Conservation (phyloP, 192 early-diverging fungal species). For the Spizellomyces punctatus region DNA sequence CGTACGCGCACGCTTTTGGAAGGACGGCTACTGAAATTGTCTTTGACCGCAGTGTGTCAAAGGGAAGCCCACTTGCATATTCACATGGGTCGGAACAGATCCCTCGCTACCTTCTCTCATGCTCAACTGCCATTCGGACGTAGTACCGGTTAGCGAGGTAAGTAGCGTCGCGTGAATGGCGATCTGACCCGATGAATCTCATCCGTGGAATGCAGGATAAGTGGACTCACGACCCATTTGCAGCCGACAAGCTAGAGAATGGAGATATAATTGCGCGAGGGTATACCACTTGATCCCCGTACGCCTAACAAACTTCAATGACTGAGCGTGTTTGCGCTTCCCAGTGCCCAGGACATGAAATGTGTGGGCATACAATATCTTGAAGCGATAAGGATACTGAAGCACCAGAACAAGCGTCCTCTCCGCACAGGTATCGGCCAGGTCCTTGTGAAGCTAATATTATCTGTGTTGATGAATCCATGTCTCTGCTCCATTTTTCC, state of each 20-base stretch:
- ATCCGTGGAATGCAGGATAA: constrained; percentile 37
- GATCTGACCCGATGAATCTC: background rate
- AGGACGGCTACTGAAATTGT: too few species aligned
- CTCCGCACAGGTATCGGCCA: constrained; percentile 16
- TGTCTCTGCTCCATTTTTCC: background rate
- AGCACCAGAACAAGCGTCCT: constrained; percentile 26
- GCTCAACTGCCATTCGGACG: constrained; percentile 88
- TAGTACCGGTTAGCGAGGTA: constrained; percentile 79
- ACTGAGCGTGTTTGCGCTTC: background rate
- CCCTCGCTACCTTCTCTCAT: constrained; percentile 62
- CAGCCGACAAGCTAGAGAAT: constrained; percentile 60
- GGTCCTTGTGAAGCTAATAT: constrained; percentile 6
- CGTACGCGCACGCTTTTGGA: too few species aligned
- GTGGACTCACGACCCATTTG: constrained; percentile 82
- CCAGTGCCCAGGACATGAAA: constrained; percentile 84
- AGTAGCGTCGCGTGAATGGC: background rate
- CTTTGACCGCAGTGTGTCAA: constrained; percentile 7
- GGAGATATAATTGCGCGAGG: constrained; percentile 83
- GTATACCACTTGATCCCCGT: background rate
- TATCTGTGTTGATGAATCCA: constrained; percentile 2
- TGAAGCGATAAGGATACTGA: constrained; percentile 73
- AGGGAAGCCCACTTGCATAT: constrained; percentile 67
- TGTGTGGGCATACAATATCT: constrained; percentile 82
- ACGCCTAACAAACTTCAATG: background rate
- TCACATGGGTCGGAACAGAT: constrained; percentile 68